These are phyloP conservation scores for Collybiopsis luxurians DNA, from an alignment of 768 basidiomycete species.

Conservation along the genomic window DNA sequence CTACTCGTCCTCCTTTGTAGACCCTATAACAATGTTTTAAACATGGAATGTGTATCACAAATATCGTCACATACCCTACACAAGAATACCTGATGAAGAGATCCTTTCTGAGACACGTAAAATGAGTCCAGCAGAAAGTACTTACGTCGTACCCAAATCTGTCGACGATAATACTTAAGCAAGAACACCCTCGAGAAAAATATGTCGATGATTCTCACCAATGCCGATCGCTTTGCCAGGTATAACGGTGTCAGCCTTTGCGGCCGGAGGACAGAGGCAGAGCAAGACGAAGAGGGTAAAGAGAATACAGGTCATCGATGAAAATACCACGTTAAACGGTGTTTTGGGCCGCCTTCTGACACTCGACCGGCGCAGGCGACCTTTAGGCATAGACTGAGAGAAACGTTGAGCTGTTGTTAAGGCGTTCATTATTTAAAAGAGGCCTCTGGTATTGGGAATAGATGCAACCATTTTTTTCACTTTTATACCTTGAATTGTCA, in stretches of 20 bases:
- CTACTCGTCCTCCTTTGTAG: slow-evolving; percentile 54
- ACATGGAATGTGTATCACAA: neutral
- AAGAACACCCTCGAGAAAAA: neutral
- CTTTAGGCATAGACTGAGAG: slow-evolving; percentile 1
- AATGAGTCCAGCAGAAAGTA: too few relatives aligned
- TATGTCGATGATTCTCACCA: neutral
- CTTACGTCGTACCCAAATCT: slow-evolving; percentile 1
- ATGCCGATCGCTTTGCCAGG: slow-evolving; percentile 5
- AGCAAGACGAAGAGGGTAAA: slow-evolving; percentile 1
- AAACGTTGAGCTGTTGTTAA: slow-evolving; percentile 10
- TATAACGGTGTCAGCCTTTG: neutral
- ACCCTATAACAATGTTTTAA: slow-evolving; percentile 9
- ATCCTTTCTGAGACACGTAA: neutral
- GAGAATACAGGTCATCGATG: neutral
- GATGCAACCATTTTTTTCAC: too few relatives aligned
- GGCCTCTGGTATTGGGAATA: too few relatives aligned
- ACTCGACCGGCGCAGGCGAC: neutral
- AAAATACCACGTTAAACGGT: neutral
- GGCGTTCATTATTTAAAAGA: too few relatives aligned
- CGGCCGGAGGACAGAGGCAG: slow-evolving; percentile 1
- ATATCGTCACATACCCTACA: slow-evolving; percentile 2
- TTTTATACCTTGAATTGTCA: too few relatives aligned
- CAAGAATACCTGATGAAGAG: neutral
- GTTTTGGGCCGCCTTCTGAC: neutral
- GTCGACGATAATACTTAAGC: neutral